phyloP scores from a whole-genome alignment of 768 basidiomycete genomes.

The Rhodotorula graminis region DNA sequence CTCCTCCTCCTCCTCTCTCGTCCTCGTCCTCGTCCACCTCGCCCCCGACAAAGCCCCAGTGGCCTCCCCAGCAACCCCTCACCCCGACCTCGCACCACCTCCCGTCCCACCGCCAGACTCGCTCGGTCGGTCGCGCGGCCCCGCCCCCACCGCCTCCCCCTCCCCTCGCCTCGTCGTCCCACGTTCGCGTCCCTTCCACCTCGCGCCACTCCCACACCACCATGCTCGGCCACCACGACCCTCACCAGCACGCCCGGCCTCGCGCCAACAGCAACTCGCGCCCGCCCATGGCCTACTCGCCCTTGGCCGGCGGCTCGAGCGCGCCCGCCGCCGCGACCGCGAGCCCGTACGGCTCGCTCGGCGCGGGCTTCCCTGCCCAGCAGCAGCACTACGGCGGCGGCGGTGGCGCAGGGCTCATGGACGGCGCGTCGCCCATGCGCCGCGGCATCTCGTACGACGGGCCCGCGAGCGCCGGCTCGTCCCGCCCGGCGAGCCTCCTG shows the following conservation, averaged over 20 bases:
- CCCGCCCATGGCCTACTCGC: constrained; percentile 25
- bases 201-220: background rate
- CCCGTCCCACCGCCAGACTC: constrained; percentile 10
- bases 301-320: background rate
- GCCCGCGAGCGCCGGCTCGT: background rate
- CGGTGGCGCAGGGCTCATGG: background rate
- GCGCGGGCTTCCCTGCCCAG: background rate
- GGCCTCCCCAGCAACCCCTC: background rate
- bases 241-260: background rate
- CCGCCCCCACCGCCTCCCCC: background rate
- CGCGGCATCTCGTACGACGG: constrained; percentile 20
- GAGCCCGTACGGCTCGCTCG: background rate
- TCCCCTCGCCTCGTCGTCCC: background rate
- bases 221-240: background rate
- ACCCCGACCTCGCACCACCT: background rate
- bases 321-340: background rate
- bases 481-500: background rate
- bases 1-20: background rate
- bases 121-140: constrained; percentile 17
- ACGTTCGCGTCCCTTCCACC: background rate
- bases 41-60: background rate
- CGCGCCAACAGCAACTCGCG: background rate
- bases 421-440: constrained; percentile 7
- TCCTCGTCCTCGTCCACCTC: too few relatives aligned
- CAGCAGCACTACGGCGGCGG: background rate